These are phyloP conservation scores for Dendrobium catenatum DNA, from an alignment of 106 monocot species.

Conservation along the genomic window DNA sequence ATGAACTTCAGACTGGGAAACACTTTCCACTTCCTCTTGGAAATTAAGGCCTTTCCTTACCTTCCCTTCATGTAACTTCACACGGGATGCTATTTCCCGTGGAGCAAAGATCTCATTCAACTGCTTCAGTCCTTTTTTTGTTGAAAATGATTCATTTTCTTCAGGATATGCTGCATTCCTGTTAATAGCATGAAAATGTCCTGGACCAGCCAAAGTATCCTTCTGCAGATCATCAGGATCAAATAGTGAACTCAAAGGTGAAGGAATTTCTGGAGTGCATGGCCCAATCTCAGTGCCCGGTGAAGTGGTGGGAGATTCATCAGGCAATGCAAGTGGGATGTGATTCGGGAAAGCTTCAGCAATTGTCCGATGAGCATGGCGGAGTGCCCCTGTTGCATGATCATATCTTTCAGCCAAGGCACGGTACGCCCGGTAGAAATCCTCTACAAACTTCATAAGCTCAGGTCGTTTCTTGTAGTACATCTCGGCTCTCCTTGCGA, in stretches of 20 bases:
- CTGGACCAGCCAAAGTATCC: constrained; percentile 17
- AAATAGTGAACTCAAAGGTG: constrained; percentile 10
- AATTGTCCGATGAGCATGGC: constrained; percentile 62
- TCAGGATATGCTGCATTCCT: constrained; percentile 18
- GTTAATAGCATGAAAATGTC: constrained; percentile 16
- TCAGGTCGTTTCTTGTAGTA: constrained; percentile 66
- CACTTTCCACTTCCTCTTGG: constrained; percentile 4
- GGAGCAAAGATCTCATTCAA: constrained; percentile 33
- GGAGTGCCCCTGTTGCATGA: constrained; percentile 60
- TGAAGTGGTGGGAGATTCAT: constrained; percentile 35
- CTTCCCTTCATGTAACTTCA: constrained; percentile 23
- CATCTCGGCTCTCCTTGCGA: constrained; percentile 74
- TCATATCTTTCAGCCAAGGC: constrained; percentile 76
- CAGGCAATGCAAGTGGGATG: constrained; percentile 32
- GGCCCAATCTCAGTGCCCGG: constrained; percentile 28
- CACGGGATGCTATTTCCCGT: constrained; percentile 16
- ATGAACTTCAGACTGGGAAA: not conserved
- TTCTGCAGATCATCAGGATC: constrained; percentile 31
- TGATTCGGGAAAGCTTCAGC: constrained; percentile 65
- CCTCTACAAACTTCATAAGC: constrained; percentile 61
- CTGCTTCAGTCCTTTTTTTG: constrained; percentile 35
- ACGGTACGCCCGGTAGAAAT: constrained; percentile 68
- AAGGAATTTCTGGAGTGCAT: constrained; percentile 42
- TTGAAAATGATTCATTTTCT: constrained; percentile 12
- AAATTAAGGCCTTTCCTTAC: constrained; percentile 18